Evolutionary conservation across 106 monocot species (phyloP).

Genomic region (Dioscorea dumetorum): DNA sequence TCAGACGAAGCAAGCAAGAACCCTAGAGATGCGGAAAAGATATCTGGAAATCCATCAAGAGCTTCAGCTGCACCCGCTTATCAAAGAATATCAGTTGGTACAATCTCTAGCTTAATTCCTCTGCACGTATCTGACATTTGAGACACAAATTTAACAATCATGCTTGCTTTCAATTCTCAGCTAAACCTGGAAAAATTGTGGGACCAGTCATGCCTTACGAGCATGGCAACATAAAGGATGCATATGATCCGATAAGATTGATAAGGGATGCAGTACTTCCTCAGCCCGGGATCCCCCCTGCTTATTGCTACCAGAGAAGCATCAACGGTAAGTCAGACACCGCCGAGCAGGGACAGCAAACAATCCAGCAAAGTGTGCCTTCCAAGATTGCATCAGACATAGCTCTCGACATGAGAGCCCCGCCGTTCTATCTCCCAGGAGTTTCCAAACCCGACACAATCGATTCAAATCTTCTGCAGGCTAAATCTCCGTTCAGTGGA

Average conservation of each 20-base stretch:
- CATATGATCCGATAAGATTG: conserved; percentile 54
- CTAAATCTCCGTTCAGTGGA: conserved; percentile 19
- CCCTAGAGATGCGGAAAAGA: conserved; percentile 21
- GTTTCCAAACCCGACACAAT: conserved; percentile 4
- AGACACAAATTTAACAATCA: background rate
- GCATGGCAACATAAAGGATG: conserved; percentile 31
- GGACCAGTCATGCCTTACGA: conserved; percentile 71
- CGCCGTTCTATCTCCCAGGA: conserved; percentile 13
- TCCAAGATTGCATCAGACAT: conserved; percentile 14
- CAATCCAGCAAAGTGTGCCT: conserved; percentile 5
- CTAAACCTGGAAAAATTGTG: conserved; percentile 63
- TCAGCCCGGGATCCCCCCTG: conserved; percentile 20
- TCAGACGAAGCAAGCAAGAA: conserved; percentile 20
- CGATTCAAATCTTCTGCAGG: conserved; percentile 15
- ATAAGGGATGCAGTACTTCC: conserved; percentile 42
- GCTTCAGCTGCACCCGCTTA: conserved; percentile 15
- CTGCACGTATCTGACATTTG: background rate
- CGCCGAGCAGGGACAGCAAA: conserved; percentile 3
- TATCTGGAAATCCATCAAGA: conserved; percentile 14
- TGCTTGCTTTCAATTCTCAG: conserved; percentile 16
- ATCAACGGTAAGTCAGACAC: conserved; percentile 18
- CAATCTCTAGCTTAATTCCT: background rate
- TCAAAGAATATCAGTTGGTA: conserved; percentile 40
- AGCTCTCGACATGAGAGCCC: conserved; percentile 19
- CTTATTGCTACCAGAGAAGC: conserved; percentile 30